phyloP scores from a whole-genome alignment of 352 stramenopile species.

The Phytophthora capsici region DNA sequence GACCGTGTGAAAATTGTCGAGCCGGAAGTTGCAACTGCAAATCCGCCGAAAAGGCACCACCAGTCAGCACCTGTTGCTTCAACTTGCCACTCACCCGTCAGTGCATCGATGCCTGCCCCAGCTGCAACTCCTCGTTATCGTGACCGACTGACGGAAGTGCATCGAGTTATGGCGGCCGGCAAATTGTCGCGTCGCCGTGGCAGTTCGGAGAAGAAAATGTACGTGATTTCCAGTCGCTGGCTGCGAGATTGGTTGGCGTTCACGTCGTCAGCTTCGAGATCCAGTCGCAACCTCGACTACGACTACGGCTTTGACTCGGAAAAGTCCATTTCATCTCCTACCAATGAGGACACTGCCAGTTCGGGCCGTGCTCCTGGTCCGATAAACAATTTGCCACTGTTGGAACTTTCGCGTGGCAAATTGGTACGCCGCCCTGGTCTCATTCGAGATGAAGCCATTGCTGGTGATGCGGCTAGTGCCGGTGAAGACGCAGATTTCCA shows the following conservation, averaged over 20 bases:
- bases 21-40: slow-evolving; percentile 23
- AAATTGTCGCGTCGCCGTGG: slow-evolving; percentile 58
- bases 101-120: slow-evolving; percentile 11
- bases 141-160: slow-evolving; percentile 69
- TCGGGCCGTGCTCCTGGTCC: slow-evolving; percentile 38
- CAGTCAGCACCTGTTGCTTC: slow-evolving; percentile 19
- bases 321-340: slow-evolving; percentile 15
- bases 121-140: slow-evolving; percentile 53
- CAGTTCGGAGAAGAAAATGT: slow-evolving; percentile 59
- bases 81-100: slow-evolving; percentile 28
- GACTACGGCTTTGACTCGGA: slow-evolving; percentile 36
- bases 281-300: slow-evolving; percentile 28
- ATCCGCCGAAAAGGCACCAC: slow-evolving; percentile 13
- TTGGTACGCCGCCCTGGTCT: slow-evolving; percentile 56
- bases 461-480: slow-evolving; percentile 31
- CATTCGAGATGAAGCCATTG: slow-evolving; percentile 35
- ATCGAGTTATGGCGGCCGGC: slow-evolving; percentile 72
- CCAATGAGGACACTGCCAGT: slow-evolving; percentile 20
- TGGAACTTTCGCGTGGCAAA: slow-evolving; percentile 58
- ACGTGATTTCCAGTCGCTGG: slow-evolving; percentile 66
- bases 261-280: slow-evolving; percentile 43
- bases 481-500: slow-evolving; percentile 58
- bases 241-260: slow-evolving; percentile 71
- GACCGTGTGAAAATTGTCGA: slow-evolving; percentile 50
- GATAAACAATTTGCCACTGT: slow-evolving; percentile 69